Evolutionary conservation across 1,284 basidiomycete genomes (phyloP), one percentile per base, ranked within the genome.

Genomic region (Golubevia sp.): DNA sequence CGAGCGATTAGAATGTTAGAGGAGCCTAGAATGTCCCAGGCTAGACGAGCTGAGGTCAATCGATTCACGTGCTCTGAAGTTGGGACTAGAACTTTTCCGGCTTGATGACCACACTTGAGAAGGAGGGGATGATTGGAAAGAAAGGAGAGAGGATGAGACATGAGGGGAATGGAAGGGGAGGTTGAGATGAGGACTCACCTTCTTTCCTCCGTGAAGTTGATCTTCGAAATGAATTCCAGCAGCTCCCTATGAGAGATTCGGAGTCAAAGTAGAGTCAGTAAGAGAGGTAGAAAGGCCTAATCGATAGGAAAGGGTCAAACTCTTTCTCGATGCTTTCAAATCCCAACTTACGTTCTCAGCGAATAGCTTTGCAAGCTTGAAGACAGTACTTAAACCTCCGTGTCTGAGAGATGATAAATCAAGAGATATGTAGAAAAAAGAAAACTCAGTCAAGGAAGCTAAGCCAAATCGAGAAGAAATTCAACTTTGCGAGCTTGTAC

Each of bases 71-170:
- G 93, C 23, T 92, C 90, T 8, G 91, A 92, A 2, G 91, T 90
- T 15, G 93, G 93, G 1, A 96, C 93, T 61, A 96, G 88, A 51
- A 96, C 93, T 85, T 96, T 96, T 62, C 93, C 93, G n/a, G 91
- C 91, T 77, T 94, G 88, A 85, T 96, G 93, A 20, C 93, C 93
- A 79, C 93, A 96, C 89, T 94, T 94, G 13, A 23, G n/a, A 56
- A 58, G 59, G 15, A 56, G 15, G 26, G 38, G 38, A 44, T 13
- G 18, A 18, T 44, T 8, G 38, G 38, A 44, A 44, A 44, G 18
- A 44, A 44, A 13, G 38, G 38, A 44, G n/a, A n/a, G n/a, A n/a
- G n/a, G n/a, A n/a, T n/a, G n/a, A n/a, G 38, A 44, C 18, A 13
- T 44, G 38, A 44, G 38, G 38, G 18, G 18, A 18, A 44, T 44